Percentiles rank a stretch among this genome's conserved stretches.
These are phyloP conservation scores for Monosporozyma aquatica DNA, from an alignment of 805 yeast genomes.

Conservation along the genomic window DNA sequence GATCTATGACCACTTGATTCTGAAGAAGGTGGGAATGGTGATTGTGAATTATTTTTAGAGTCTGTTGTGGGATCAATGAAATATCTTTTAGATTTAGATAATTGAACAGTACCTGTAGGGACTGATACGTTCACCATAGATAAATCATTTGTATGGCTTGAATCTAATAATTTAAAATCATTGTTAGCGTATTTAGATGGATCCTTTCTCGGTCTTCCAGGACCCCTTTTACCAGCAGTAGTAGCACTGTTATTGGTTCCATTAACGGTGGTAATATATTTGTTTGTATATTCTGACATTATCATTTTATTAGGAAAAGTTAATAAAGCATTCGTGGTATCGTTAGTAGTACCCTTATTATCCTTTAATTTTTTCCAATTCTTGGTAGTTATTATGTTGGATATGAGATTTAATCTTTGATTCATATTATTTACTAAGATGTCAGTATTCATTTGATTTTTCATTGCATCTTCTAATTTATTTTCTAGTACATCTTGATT, in stretches of 20 bases:
- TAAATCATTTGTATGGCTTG: slow-evolving; percentile 2
- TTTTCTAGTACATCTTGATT: slow-evolving; percentile 31
- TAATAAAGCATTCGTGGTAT: too few relatives aligned
- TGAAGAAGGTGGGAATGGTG: not conserved
- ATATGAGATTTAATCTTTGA: slow-evolving; percentile 13
- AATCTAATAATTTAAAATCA: slow-evolving; percentile 2
- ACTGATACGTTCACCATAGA: slow-evolving; percentile 15
- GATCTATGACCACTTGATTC: not conserved
- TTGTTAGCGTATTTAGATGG: slow-evolving; percentile 2
- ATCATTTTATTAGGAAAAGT: not conserved
- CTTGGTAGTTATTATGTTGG: slow-evolving; percentile 3
- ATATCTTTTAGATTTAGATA: slow-evolving; percentile 27
- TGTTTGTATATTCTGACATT: not conserved
- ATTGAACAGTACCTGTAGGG: slow-evolving; percentile 23
- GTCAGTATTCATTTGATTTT: slow-evolving; percentile 31
- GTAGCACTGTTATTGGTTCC: too few relatives aligned
- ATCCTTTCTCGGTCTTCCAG: slow-evolving; percentile 30
- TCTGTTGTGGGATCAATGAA: slow-evolving; percentile 24
- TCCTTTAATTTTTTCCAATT: slow-evolving; percentile 3
- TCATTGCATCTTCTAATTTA: slow-evolving; percentile 28
- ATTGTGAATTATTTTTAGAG: slow-evolving; percentile 1
- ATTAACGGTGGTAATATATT: not conserved
- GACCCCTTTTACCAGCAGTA: slow-evolving; percentile 22
- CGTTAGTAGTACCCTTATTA: too few relatives aligned
- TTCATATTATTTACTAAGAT: slow-evolving; percentile 25